phyloP scores from a whole-genome alignment of 345 rosid species.

The Anastatica hierochuntica region DNA sequence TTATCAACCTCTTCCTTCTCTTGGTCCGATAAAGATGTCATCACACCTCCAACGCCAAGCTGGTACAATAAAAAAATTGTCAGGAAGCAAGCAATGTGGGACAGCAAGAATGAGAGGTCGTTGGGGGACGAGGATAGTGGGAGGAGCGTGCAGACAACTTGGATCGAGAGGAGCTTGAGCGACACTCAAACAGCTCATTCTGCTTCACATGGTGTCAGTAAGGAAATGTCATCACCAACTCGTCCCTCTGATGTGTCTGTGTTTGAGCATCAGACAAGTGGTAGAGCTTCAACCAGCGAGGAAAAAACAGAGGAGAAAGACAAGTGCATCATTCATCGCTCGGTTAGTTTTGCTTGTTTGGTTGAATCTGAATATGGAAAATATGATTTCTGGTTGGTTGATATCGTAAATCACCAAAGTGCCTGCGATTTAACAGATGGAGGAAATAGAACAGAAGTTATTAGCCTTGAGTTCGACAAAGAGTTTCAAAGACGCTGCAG shows the following conservation, averaged over 20 bases:
- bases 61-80: slow-evolving; percentile 24
- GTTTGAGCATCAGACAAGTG: slow-evolving; percentile 31
- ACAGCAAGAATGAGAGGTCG: no score
- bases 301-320: slow-evolving; percentile 21
- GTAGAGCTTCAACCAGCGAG: slow-evolving; percentile 15
- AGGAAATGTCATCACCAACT: slow-evolving; percentile 25
- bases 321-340: slow-evolving; percentile 30
- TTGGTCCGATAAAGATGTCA: slow-evolving; percentile 28
- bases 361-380: no score
- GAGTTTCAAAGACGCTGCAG: slow-evolving; percentile 53
- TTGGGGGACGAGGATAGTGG: no score
- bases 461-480: slow-evolving; percentile 22
- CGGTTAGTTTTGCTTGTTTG: slow-evolving; percentile 34
- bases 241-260: slow-evolving; percentile 28
- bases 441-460: slow-evolving; percentile 32
- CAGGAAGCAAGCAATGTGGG: slow-evolving; percentile 18
- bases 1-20: slow-evolving; percentile 17
- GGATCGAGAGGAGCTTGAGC: slow-evolving; percentile 26
- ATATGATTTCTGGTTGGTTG: no score
- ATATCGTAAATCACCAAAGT: no score
- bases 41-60: slow-evolving; percentile 29
- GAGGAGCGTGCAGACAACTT: slow-evolving; percentile 26
- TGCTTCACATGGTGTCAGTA: slow-evolving; percentile 8
- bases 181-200: slow-evolving; percentile 13
- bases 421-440: slow-evolving; percentile 47